phyloP scores from a whole-genome alignment of 2,329 filamentous ascomycete species.

The Botryotinia narcissicola region DNA sequence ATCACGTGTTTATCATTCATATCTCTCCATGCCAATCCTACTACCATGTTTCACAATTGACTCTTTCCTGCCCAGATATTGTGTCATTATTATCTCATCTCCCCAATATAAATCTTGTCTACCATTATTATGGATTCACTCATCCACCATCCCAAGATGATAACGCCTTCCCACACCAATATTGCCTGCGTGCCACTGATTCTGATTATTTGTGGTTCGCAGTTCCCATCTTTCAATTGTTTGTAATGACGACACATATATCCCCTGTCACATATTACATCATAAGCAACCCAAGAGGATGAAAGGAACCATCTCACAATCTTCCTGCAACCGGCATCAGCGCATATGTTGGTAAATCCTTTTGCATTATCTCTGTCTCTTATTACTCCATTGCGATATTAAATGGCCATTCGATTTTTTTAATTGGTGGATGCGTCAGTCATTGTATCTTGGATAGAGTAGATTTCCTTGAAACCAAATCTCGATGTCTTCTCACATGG shows the following conservation, averaged over 20 bases:
- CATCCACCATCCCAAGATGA: background rate
- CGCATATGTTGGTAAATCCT: background rate
- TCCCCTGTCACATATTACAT: constrained; percentile 5
- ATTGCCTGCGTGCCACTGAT: background rate
- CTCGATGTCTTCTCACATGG: background rate
- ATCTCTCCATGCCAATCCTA: background rate
- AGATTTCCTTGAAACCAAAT: background rate
- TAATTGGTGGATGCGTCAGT: background rate
- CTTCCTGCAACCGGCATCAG: background rate
- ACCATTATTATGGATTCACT: background rate
- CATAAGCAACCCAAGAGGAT: background rate
- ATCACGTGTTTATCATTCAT: background rate
- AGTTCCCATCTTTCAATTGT: background rate
- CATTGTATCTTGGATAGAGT: background rate
- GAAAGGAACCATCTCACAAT: background rate
- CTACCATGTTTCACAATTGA: background rate
- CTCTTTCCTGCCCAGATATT: background rate
- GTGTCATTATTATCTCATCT: constrained; percentile 2
- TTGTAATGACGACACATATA: constrained; percentile 1
- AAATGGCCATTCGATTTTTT: background rate
- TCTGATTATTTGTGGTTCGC: background rate
- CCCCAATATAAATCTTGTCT: background rate
- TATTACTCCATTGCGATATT: background rate
- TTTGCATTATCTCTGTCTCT: background rate
- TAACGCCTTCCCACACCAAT: background rate